Percentiles rank a stretch among this genome's conserved stretches.
phyloP scores from a whole-genome alignment of 495 filamentous ascomycete species.

The Penicillium riverlandense region DNA sequence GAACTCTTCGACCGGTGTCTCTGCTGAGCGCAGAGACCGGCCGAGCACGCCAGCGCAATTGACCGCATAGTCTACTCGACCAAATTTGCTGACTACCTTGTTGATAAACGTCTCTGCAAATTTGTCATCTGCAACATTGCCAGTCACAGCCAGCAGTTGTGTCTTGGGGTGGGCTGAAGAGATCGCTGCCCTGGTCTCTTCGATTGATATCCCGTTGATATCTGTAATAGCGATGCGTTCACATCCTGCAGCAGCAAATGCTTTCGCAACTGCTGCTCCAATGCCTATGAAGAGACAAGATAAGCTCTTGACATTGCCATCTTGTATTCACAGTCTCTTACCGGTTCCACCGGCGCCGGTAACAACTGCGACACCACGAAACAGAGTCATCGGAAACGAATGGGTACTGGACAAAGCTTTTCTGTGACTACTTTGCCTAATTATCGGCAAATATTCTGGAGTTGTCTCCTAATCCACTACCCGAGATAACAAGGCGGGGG shows the following conservation, averaged over 20 bases:
- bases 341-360: conserved; percentile 26
- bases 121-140: conserved; percentile 34
- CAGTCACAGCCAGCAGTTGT: conserved; percentile 22
- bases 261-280: conserved; percentile 43
- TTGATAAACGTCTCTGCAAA: conserved; percentile 35
- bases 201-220: conserved; percentile 27
- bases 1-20: conserved; percentile 29
- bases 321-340: background rate
- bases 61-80: conserved; percentile 45
- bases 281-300: conserved; percentile 30
- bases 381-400: conserved; percentile 7
- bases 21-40: conserved; percentile 25
- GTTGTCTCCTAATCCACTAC: too few species aligned
- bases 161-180: conserved; percentile 17
- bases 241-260: conserved; percentile 46
- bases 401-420: background rate
- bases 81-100: conserved; percentile 22
- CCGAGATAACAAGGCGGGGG: too few species aligned
- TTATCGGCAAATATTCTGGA: too few species aligned
- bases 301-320: too few species aligned
- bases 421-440: too few species aligned
- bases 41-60: conserved; percentile 44
- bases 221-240: conserved; percentile 43
- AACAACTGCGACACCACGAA: conserved; percentile 25
- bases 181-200: conserved; percentile 25